Evolutionary conservation across 129 eudicot species (phyloP).

Genomic region (Centella asiatica): DNA sequence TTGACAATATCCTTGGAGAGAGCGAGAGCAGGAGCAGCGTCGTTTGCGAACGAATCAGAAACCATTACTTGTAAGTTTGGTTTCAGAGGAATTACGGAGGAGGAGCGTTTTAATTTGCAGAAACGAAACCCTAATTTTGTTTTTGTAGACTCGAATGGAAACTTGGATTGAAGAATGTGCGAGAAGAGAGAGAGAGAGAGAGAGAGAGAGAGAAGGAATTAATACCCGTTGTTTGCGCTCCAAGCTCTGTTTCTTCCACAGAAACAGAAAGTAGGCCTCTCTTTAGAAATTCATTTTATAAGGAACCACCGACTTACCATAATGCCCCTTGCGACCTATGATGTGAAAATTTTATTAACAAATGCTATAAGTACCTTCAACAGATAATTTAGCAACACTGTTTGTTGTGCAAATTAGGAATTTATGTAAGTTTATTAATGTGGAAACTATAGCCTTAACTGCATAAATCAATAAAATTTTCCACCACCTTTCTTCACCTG

Average conservation of each 20-base stretch:
- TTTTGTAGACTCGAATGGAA: background rate
- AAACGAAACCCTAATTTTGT: conserved; percentile 1
- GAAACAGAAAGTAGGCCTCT: background rate
- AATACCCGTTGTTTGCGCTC: conserved; percentile 6
- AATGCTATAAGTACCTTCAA: too few species aligned
- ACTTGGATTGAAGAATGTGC: background rate
- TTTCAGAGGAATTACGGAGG: background rate
- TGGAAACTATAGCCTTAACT: too few species aligned
- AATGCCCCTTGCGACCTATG: background rate
- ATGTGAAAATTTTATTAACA: too few species aligned
- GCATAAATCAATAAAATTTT: too few species aligned
- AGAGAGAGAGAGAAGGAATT: background rate
- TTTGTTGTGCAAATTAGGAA: too few species aligned
- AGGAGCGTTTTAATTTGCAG: background rate
- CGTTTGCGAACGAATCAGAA: conserved; percentile 18
- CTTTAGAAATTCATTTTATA: background rate
- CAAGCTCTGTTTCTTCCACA: conserved; percentile 13
- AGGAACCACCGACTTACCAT: background rate
- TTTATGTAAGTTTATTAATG: too few species aligned
- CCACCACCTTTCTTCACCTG: too few species aligned
- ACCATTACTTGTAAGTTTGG: conserved; percentile 15
- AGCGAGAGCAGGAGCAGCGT: background rate
- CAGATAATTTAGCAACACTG: too few species aligned
- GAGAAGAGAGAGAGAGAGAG: background rate
- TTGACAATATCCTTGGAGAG: conserved; percentile 13